A percentile compares a stretch with the other conserved stretches of the same genome.
These are phyloP conservation scores for Hammondia hammondi DNA, from an alignment of 169 alveolate species.

Conservation along the genomic window DNA sequence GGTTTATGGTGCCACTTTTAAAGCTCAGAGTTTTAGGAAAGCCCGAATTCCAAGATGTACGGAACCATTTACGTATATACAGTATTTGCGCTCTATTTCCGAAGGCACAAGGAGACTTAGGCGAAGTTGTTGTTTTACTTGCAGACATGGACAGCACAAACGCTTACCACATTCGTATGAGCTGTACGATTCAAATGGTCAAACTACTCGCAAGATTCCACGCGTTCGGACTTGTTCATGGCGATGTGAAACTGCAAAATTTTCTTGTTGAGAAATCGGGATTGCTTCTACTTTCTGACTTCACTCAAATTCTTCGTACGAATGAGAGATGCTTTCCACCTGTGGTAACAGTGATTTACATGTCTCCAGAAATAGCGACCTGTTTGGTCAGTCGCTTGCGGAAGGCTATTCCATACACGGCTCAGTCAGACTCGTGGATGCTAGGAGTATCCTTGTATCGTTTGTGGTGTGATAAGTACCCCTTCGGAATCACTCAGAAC, in stretches of 20 bases:
- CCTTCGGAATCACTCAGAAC: not conserved
- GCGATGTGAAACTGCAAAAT: not conserved
- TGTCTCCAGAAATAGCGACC: conserved; percentile 16
- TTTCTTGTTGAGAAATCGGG: not conserved
- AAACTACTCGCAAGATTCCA: not conserved
- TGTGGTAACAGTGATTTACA: not conserved
- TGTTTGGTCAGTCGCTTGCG: not conserved
- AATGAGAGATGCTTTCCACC: not conserved
- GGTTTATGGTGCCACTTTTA: not conserved
- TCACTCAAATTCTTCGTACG: not conserved
- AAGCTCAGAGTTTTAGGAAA: not conserved
- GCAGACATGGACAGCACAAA: not conserved
- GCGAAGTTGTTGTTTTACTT: not conserved
- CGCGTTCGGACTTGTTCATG: not conserved
- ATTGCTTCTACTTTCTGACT: conserved; percentile 11
- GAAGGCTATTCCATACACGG: not conserved
- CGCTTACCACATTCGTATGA: not conserved
- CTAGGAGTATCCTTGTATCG: not conserved
- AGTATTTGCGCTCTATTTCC: not conserved
- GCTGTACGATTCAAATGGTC: conserved; percentile 12
- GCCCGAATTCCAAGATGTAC: not conserved
- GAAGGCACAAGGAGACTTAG: conserved; percentile 17
- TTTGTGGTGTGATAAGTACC: not conserved
- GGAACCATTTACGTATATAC: not conserved
- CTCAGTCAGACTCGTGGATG: not conserved